Base-by-base conservation (phyloP, 768 basidiomycete species). In the Pisolithus marmoratus region DNA sequence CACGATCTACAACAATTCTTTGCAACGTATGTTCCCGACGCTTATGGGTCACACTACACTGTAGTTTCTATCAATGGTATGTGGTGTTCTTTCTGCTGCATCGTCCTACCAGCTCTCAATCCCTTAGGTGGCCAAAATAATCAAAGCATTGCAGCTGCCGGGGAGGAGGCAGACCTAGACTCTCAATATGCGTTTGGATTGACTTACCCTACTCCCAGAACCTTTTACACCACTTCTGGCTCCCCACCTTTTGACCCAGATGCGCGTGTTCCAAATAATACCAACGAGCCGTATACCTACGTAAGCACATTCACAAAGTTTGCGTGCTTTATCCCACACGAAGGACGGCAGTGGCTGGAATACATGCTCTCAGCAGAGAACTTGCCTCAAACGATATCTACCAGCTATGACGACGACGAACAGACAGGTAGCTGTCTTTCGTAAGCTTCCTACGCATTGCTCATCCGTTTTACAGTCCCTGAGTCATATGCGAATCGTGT, bases 341-440 rank as follows among this genome's bases (percentile, higher is more conserved):
- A 34, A 34, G 12, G 12, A 53, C 51, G 46, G 22, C 58, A 84
- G 72, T 88, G 86, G 86, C 67, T 89, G 17, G 73, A 83, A 38
- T 82, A 76, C 52, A 61, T 87, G n/a, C 66, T 79, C 0, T 58
- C 55, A 14, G 74, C 78, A 19, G 47, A 67, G 11, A 61, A 70
- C 37, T 63, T 76, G 2, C 84, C 85, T 14, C 75, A 79, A 55
- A 72, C 79, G 5, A 85, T 90, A 38, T 84, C 84, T 0, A 87
- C 84, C 0, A 85, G 83, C 56, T 89, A 89, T 60, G 83, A 76
- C 4, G 86, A 89, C 44, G 76, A 80, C 52, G 87, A 90, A 51
- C 85, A 85, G 61, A 82, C 84, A 26, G 79, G 84, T 83, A 52
- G 37, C 59, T 51, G 31, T n/a, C 6, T 41, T 29, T 41, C 42